phyloP scores from a whole-genome alignment of 2,329 filamentous ascomycete genomes.

The Apiospora hydei region DNA sequence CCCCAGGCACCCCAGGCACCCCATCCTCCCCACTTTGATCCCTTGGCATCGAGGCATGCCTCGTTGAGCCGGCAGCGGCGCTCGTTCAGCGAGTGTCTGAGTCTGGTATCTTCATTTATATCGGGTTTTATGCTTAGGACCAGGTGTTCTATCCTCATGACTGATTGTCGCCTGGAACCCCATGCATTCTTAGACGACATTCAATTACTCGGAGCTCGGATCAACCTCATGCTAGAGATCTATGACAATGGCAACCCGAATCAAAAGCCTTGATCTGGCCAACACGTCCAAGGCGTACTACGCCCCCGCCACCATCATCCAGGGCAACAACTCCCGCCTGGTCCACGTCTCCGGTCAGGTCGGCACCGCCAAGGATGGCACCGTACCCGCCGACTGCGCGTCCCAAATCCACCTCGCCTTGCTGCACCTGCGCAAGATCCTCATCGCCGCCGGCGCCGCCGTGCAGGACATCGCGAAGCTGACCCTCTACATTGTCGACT shows the following conservation, averaged over 20 bases:
- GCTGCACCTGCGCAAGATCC: constrained; percentile 46
- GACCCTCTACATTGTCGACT: constrained; percentile 52
- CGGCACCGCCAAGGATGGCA: constrained; percentile 42
- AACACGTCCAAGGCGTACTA: constrained; percentile 32
- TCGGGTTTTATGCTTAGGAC: background rate
- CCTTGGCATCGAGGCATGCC: background rate
- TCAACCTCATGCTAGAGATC: background rate
- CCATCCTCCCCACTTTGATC: background rate
- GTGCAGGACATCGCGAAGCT: constrained; percentile 50
- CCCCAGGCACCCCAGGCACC: background rate
- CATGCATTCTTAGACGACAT: too few species aligned
- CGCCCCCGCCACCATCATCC: constrained; percentile 34
- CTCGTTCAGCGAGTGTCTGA: background rate
- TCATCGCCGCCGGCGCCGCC: constrained; percentile 45
- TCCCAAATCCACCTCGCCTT: constrained; percentile 50
- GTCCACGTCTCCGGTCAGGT: constrained; percentile 47
- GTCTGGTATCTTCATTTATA: background rate
- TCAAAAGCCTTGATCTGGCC: constrained; percentile 29
- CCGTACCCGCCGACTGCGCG: constrained; percentile 46
- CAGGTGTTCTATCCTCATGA: background rate
- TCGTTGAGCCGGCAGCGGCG: background rate
- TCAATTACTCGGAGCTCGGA: too few species aligned
- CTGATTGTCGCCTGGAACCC: background rate
- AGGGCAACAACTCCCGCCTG: constrained; percentile 26
- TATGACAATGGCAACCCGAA: background rate